Evolutionary conservation across 257 asterid species (phyloP).

Genomic region (Solanum virginianum): DNA sequence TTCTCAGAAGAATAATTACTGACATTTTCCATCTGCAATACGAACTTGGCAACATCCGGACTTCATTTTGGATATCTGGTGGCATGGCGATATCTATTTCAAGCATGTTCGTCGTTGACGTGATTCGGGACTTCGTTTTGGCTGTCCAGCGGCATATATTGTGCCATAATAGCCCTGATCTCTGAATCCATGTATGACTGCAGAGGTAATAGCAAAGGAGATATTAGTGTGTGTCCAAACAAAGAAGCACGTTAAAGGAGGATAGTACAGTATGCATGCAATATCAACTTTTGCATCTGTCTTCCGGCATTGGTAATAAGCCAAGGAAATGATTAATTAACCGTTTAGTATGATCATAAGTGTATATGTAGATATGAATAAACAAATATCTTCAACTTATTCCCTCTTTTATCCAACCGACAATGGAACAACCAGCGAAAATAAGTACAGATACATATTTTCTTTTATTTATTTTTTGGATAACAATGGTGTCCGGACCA

Average conservation of each 20-base stretch:
- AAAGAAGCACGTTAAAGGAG: not conserved
- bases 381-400: not conserved
- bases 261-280: not conserved
- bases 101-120: slow-evolving; percentile 39
- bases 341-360: not conserved
- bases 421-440: not conserved
- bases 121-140: slow-evolving; percentile 68
- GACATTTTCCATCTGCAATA: not conserved
- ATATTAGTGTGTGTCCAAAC: not conserved
- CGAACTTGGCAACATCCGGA: not conserved
- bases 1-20: not conserved
- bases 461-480: not conserved
- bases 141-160: slow-evolving; percentile 86
- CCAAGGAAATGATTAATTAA: not conserved
- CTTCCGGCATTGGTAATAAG: not conserved
- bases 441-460: not conserved
- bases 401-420: not conserved
- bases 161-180: slow-evolving; percentile 94
- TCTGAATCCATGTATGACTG: slow-evolving; percentile 94
- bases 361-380: not conserved
- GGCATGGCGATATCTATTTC: slow-evolving; percentile 8
- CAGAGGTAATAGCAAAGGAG: slow-evolving; percentile 1
- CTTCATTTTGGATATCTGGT: not conserved
- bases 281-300: not conserved
- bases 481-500: not conserved